A percentile compares a stretch with the other conserved stretches of the same genome.
Conservation (phyloP, 306 rosid species). For the Medicago truncatula region MtrunA17r5.0-ANR NC_053043.1:1467501-1468000, state of each 20-base stretch:
- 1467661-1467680: slow-evolving; percentile 7
- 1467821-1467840: not conserved
- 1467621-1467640: not conserved
- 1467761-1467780: slow-evolving; percentile 31
- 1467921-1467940: too few relatives aligned
- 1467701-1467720: slow-evolving; percentile 55
- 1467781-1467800: slow-evolving; percentile 2
- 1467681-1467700: slow-evolving; percentile 45
- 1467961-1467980: too few relatives aligned
- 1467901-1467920: too few relatives aligned
- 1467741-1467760: slow-evolving; percentile 48
- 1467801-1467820: not conserved
- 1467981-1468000: too few relatives aligned
- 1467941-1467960: too few relatives aligned
- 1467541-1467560: slow-evolving; percentile 24
- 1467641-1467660: slow-evolving; percentile 23
- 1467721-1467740: slow-evolving; percentile 66
- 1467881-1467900: too few relatives aligned
- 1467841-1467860: not conserved
- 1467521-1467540: slow-evolving; percentile 5
- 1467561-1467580: not conserved
- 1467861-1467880: too few relatives aligned
- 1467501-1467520: not conserved
- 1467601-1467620: slow-evolving; percentile 3
- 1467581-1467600: not conserved